Conservation (phyloP, 805 yeast genomes). For the Cyberlindnera euphorbiiphila region DNA sequence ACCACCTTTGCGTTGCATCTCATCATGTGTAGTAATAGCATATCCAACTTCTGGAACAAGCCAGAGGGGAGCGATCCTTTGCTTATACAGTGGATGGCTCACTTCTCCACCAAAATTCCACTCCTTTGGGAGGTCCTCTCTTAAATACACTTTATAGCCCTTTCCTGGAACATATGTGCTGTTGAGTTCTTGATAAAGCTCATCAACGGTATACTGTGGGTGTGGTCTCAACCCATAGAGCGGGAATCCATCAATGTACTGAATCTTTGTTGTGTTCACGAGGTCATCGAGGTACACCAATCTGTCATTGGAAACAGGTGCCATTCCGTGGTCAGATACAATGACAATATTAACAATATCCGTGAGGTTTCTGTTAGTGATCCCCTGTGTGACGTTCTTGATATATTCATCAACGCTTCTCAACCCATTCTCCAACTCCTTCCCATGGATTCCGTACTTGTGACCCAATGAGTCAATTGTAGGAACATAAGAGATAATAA, state of each 20-base stretch:
- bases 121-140: slow-evolving; percentile 48
- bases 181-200: slow-evolving; percentile 42
- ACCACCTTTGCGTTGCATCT: slow-evolving; percentile 37
- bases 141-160: slow-evolving; percentile 44
- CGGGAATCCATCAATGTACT: slow-evolving; percentile 83
- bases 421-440: slow-evolving; percentile 50
- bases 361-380: slow-evolving; percentile 52
- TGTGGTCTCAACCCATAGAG: slow-evolving; percentile 69
- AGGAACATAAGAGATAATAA: slow-evolving; percentile 75
- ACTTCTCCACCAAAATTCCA: slow-evolving; percentile 31
- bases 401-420: slow-evolving; percentile 64
- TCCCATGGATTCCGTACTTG: slow-evolving; percentile 62
- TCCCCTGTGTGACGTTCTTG: slow-evolving; percentile 41
- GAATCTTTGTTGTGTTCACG: slow-evolving; percentile 47
- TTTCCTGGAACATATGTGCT: slow-evolving; percentile 28
- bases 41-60: slow-evolving; percentile 81
- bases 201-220: slow-evolving; percentile 35
- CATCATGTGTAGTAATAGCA: slow-evolving; percentile 58
- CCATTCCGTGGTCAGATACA: slow-evolving; percentile 93
- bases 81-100: slow-evolving; percentile 34
- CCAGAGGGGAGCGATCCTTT: slow-evolving; percentile 83
- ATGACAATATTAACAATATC: slow-evolving; percentile 69
- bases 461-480: slow-evolving; percentile 80
- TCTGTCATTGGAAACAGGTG: slow-evolving; percentile 73
- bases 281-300: slow-evolving; percentile 71